A percentile compares a stretch with the other conserved stretches of the same genome.
Conservation (phyloP, 768 basidiomycete genomes). For the Sarcodon sp. region DNA sequence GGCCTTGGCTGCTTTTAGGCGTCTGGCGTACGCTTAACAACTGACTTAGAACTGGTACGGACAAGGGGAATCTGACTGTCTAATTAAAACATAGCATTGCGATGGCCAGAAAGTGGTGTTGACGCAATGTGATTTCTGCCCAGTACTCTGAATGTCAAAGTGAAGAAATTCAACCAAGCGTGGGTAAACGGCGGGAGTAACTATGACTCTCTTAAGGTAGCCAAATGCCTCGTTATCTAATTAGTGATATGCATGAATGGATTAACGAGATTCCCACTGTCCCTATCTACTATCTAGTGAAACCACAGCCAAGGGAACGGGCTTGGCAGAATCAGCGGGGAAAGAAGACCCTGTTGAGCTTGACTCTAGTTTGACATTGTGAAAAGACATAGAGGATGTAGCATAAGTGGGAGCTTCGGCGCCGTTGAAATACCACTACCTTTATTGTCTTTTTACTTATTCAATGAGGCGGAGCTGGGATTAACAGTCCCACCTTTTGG, state of each 20-base stretch:
- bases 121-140: too few relatives aligned
- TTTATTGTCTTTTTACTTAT: conserved; percentile 74
- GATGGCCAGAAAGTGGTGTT: conserved; percentile 60
- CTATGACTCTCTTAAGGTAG: conserved; percentile 79
- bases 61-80: conserved; percentile 77
- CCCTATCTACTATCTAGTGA: too few relatives aligned
- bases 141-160: too few relatives aligned
- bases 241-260: too few relatives aligned
- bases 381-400: too few relatives aligned
- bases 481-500: conserved; percentile 60
- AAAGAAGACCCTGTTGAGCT: too few relatives aligned
- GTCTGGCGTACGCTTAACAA: conserved; percentile 54
- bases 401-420: conserved; percentile 72
- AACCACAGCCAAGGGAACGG: too few relatives aligned
- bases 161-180: too few relatives aligned
- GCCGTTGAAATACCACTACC: conserved; percentile 75
- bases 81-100: conserved; percentile 79
- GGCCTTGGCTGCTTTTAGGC: conserved; percentile 44
- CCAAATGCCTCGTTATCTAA: conserved; percentile 50
- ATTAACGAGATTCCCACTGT: too few relatives aligned
- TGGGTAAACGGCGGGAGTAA: conserved; percentile 73
- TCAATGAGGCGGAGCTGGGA: conserved; percentile 62
- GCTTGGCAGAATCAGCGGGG: too few relatives aligned
- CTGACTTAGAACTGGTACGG: conserved; percentile 66
- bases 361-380: too few relatives aligned